Conservation (phyloP, 192 early-diverging fungal genomes). For the Phlyctochytrium planicorne region DNA sequence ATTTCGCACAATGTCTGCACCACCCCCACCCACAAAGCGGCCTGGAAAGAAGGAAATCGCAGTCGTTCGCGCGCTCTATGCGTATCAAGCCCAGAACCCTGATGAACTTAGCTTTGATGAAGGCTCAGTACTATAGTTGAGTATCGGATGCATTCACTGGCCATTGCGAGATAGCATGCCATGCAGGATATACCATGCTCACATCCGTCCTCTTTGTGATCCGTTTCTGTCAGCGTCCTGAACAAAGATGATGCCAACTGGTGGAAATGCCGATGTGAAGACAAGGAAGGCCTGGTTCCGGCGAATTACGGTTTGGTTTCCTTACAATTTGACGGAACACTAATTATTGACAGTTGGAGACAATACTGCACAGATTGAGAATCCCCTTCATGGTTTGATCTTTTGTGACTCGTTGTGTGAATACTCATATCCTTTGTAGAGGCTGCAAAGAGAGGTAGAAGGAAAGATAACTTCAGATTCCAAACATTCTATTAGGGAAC, state of each 20-base stretch:
- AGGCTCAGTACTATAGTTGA: conserved; percentile 43
- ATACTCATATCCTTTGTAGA: conserved; percentile 22
- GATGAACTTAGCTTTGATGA: conserved; percentile 53
- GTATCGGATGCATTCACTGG: background rate
- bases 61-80: conserved; percentile 53
- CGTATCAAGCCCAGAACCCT: conserved; percentile 42
- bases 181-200: too few relatives aligned
- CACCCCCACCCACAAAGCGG: conserved; percentile 19
- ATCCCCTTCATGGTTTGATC: conserved; percentile 51
- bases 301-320: conserved; percentile 42
- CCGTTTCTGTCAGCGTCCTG: conserved; percentile 28
- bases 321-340: background rate
- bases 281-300: conserved; percentile 51
- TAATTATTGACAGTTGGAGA: conserved; percentile 43
- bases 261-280: conserved; percentile 54
- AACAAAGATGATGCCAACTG: conserved; percentile 49
- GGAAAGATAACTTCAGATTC: background rate
- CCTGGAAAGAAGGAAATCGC: conserved; percentile 43
- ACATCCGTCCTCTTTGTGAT: background rate
- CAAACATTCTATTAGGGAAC: conserved; percentile 36
- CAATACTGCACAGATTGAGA: conserved; percentile 48
- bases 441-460: conserved; percentile 42
- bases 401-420: background rate
- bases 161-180: conserved; percentile 6
- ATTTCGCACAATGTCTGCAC: conserved; percentile 24